Conservation (phyloP, 768 basidiomycete genomes). For the Boletellus emodensis region DNA sequence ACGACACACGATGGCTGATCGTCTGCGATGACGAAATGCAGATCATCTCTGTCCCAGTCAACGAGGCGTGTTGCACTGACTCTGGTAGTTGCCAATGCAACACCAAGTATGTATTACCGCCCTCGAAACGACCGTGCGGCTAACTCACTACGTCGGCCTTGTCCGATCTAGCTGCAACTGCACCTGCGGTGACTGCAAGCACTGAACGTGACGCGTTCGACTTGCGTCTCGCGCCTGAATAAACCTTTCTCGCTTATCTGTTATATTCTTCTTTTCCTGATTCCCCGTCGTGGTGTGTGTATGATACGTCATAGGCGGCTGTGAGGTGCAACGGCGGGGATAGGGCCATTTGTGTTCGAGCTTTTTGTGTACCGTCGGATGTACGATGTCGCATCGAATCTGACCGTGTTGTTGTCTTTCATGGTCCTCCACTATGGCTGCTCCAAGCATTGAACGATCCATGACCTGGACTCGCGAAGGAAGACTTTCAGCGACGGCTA, state of each 20-base stretch:
- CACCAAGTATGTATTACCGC: not conserved
- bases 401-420: not conserved
- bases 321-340: not conserved
- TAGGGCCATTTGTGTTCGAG: too few relatives aligned
- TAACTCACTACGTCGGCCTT: not conserved
- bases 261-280: not conserved
- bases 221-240: not conserved
- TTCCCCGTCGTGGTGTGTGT: too few relatives aligned
- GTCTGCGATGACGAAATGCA: not conserved
- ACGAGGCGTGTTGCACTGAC: constrained; percentile 19
- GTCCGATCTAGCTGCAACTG: constrained; percentile 10
- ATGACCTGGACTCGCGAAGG: too few relatives aligned
- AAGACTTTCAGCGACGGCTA: too few relatives aligned
- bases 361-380: too few relatives aligned
- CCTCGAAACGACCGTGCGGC: not conserved
- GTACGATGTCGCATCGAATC: not conserved
- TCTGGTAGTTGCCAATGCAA: constrained; percentile 9
- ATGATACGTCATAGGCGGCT: not conserved
- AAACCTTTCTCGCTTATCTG: not conserved
- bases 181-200: constrained; percentile 21
- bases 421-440: too few relatives aligned
- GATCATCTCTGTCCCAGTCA: constrained; percentile 5
- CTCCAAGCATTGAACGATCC: too few relatives aligned
- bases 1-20: not conserved
- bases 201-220: not conserved